phyloP scores from a whole-genome alignment of 176 grass and related monocot genomes.

The Triticum timopheevii region DNA sequence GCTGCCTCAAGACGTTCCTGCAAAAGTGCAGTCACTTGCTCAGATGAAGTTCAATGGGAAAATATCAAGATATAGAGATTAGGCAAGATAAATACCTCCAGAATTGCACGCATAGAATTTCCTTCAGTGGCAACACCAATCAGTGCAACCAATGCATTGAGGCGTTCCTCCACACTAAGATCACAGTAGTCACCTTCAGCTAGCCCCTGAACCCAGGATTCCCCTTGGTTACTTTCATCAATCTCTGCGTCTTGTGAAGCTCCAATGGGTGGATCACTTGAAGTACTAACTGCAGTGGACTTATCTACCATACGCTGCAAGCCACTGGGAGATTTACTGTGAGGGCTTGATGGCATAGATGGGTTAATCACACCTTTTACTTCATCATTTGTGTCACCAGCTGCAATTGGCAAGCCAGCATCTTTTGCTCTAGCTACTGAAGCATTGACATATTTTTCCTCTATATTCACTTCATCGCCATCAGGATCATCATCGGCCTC shows the following conservation, averaged over 20 bases:
- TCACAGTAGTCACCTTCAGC: slow-evolving; percentile 88
- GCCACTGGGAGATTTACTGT: slow-evolving; percentile 36
- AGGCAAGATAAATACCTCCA: slow-evolving; percentile 43
- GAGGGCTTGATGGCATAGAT: slow-evolving; percentile 4
- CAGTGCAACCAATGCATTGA: slow-evolving; percentile 79
- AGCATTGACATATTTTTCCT: slow-evolving; percentile 50
- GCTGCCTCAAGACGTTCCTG: slow-evolving; percentile 95
- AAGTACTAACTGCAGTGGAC: slow-evolving; percentile 34
- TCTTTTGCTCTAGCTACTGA: slow-evolving; percentile 17
- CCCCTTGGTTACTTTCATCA: slow-evolving; percentile 82
- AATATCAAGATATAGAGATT: slow-evolving; percentile 5
- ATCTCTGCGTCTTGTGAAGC: slow-evolving; percentile 61
- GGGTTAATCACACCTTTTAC: slow-evolving; percentile 18
- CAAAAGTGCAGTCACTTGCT: slow-evolving; percentile 18
- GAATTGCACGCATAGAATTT: slow-evolving; percentile 62
- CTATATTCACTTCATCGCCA: slow-evolving; percentile 61
- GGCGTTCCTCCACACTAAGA: slow-evolving; percentile 87
- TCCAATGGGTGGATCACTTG: slow-evolving; percentile 33
- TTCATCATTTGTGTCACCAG: slow-evolving; percentile 30
- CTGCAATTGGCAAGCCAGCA: slow-evolving; percentile 7
- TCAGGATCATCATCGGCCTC: slow-evolving; percentile 81
- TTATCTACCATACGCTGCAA: slow-evolving; percentile 36
- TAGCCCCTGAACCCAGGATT: slow-evolving; percentile 85
- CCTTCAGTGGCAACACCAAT: slow-evolving; percentile 80
- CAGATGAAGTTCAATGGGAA: slow-evolving; percentile 22